Evolutionary conservation across 148 eudicot species (phyloP).

Genomic region (Rhododendron ferrugineum): DNA sequence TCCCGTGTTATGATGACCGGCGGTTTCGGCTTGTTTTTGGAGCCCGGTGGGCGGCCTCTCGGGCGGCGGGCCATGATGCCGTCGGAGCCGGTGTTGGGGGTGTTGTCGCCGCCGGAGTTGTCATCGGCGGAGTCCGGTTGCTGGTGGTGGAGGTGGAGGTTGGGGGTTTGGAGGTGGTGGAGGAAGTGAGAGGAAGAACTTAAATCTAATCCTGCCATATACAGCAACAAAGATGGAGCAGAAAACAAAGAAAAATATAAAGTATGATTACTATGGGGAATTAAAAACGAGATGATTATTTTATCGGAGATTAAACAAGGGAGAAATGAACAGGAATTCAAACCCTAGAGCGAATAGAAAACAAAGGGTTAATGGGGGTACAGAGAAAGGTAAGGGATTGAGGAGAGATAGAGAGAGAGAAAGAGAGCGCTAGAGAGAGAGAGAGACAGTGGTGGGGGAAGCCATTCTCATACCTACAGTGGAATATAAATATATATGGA

Average conservation of each 20-base stretch:
- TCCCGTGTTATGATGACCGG: slow-evolving; percentile 51
- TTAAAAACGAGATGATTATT: slow-evolving; percentile 11
- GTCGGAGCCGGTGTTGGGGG: slow-evolving; percentile 13
- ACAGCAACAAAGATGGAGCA: slow-evolving; percentile 19
- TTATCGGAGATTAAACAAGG: slow-evolving; percentile 15
- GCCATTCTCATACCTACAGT: slow-evolving; percentile 7
- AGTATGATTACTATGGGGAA: slow-evolving; percentile 21
- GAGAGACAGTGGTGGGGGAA: slow-evolving; percentile 1
- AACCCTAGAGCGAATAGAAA: slow-evolving; percentile 29
- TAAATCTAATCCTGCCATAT: slow-evolving; percentile 48
- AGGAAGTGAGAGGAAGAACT: slow-evolving; percentile 37
- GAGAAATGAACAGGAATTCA: slow-evolving; percentile 14
- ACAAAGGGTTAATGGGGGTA: slow-evolving; percentile 16
- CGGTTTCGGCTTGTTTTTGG: slow-evolving; percentile 50
- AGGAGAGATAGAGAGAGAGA: slow-evolving; percentile 12
- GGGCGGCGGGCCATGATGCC: slow-evolving; percentile 29
- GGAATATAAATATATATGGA: slow-evolving; percentile 10
- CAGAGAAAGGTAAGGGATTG: slow-evolving; percentile 16
- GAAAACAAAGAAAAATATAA: slow-evolving; percentile 18
- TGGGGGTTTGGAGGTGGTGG: slow-evolving; percentile 37
- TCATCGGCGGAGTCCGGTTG: slow-evolving; percentile 28
- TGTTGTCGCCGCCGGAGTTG: slow-evolving; percentile 26
- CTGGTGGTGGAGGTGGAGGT: slow-evolving; percentile 34
- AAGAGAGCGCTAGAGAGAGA: slow-evolving; percentile 8
- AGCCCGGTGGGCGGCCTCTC: slow-evolving; percentile 45